Conservation (phyloP, 306 rosid genomes). For the Rosa lucieae region DNA sequence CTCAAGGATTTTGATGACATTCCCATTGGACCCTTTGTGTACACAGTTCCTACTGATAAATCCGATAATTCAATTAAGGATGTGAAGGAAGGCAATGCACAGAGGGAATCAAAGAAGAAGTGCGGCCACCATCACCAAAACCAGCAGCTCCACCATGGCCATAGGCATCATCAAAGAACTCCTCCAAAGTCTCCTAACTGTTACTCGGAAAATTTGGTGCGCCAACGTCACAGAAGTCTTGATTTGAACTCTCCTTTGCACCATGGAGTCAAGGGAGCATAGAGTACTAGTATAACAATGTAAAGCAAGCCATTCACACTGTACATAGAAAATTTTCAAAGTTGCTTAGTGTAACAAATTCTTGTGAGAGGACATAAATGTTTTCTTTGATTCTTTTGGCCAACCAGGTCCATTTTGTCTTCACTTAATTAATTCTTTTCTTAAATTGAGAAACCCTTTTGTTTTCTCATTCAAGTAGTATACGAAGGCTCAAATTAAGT, state of each 20-base stretch:
- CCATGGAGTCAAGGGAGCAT: constrained; percentile 33
- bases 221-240: constrained; percentile 21
- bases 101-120: constrained; percentile 41
- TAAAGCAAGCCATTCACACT: constrained; percentile 4
- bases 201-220: constrained; percentile 22
- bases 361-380: not conserved
- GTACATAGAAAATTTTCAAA: constrained; percentile 46
- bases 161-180: constrained; percentile 24
- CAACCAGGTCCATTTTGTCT: not conserved
- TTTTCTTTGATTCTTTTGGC: not conserved
- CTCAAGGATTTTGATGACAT: constrained; percentile 69
- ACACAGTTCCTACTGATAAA: constrained; percentile 44
- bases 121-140: constrained; percentile 21
- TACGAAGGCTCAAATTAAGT: too few relatives aligned
- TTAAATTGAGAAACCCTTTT: not conserved
- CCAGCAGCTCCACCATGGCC: constrained; percentile 30
- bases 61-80: constrained; percentile 13
- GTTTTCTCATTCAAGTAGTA: not conserved
- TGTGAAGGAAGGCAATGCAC: constrained; percentile 26
- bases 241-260: constrained; percentile 48
- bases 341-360: constrained; percentile 10
- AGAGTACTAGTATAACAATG: constrained; percentile 10
- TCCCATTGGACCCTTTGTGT: constrained; percentile 75
- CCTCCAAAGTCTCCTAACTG: constrained; percentile 46
- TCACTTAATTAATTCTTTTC: not conserved